A percentile compares a stretch with the other conserved stretches of the same genome.
These are phyloP conservation scores for Fusarium torreyae DNA, from an alignment of 2,329 filamentous ascomycete genomes.

Conservation along the genomic window DNA sequence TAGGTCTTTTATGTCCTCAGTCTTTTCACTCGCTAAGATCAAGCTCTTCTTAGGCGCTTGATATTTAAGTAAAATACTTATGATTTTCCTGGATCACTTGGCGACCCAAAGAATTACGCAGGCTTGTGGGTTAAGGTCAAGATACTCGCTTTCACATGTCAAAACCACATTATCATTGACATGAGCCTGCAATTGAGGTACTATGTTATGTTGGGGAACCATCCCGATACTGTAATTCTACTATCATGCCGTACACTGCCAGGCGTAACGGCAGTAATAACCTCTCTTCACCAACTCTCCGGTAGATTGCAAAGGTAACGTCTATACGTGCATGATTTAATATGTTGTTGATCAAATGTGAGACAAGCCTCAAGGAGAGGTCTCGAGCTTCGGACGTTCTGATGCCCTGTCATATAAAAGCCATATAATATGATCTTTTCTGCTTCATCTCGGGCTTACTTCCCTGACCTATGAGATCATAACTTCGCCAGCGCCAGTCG, in stretches of 20 bases:
- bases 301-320: conserved; percentile 1
- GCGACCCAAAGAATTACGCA: conserved; percentile 13
- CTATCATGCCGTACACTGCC: neutral
- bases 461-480: conserved; percentile 42
- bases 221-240: conserved; percentile 6
- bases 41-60: too few species aligned
- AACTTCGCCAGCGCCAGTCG: conserved; percentile 45
- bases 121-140: conserved; percentile 4
- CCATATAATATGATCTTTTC: conserved; percentile 27
- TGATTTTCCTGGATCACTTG: too few species aligned
- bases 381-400: conserved; percentile 5
- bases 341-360: conserved; percentile 5
- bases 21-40: too few species aligned
- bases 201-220: conserved; percentile 10
- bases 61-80: too few species aligned
- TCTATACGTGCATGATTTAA: neutral
- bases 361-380: conserved; percentile 5
- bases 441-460: conserved; percentile 13
- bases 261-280: conserved; percentile 5
- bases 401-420: conserved; percentile 13
- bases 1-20: too few species aligned
- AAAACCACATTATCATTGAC: conserved; percentile 7
- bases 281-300: neutral
- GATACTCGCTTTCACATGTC: conserved; percentile 22
- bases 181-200: conserved; percentile 1